These are phyloP conservation scores for Chalaropsis thielavioides DNA, from an alignment of 2,329 filamentous ascomycete genomes.

Conservation along the genomic window DNA sequence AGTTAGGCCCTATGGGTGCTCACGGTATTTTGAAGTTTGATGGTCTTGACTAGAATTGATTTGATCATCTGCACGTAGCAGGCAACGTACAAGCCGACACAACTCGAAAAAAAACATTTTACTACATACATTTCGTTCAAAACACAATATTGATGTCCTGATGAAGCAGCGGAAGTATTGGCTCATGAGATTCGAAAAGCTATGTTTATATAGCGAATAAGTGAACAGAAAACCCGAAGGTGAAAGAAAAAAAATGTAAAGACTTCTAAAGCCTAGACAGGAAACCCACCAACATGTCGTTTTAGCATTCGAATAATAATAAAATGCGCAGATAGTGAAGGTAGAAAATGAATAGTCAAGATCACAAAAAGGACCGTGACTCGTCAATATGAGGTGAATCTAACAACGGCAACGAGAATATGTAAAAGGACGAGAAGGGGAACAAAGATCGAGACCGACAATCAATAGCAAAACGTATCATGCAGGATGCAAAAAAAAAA, in stretches of 20 bases:
- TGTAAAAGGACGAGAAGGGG: not conserved
- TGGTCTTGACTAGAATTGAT: slow-evolving; percentile 28
- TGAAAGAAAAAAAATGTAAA: not conserved
- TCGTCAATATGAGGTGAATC: not conserved
- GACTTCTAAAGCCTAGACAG: not conserved
- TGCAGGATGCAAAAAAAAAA: not conserved
- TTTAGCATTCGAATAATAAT: not conserved
- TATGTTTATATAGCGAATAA: too few relatives aligned
- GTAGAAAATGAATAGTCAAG: slow-evolving; percentile 5
- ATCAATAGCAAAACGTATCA: not conserved
- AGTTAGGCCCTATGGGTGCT: slow-evolving; percentile 36
- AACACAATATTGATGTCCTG: not conserved
- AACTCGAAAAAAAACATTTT: too few relatives aligned
- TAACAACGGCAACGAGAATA: not conserved
- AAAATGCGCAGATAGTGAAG: not conserved
- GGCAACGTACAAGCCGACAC: too few relatives aligned
- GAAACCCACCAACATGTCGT: not conserved
- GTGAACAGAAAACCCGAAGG: too few relatives aligned
- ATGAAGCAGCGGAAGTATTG: too few relatives aligned
- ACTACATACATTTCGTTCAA: too few relatives aligned
- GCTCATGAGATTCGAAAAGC: too few relatives aligned
- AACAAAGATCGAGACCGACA: not conserved
- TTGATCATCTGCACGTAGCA: not conserved
- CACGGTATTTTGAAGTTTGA: slow-evolving; percentile 39
- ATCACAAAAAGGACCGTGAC: not conserved